Evolutionary conservation across 2,329 filamentous ascomycete genomes (phyloP).

Genomic region (Claviceps fusiformis): DNA sequence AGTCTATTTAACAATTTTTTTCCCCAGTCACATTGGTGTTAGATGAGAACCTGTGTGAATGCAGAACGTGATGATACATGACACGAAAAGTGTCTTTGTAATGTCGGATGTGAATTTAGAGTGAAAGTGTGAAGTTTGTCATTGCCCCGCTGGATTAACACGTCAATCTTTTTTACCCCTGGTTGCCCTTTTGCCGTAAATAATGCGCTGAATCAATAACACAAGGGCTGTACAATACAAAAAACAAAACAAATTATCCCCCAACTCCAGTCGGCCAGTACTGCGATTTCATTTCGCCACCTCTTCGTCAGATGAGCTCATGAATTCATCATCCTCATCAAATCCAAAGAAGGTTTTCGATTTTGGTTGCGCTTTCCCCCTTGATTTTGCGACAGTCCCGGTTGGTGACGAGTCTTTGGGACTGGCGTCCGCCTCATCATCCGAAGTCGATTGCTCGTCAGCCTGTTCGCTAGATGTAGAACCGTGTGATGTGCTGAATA

Average conservation of each 20-base stretch:
- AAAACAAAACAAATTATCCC: not conserved
- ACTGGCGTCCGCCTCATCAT: constrained; percentile 25
- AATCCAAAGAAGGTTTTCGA: constrained; percentile 55
- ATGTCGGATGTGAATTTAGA: not conserved
- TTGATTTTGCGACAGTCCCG: constrained; percentile 25
- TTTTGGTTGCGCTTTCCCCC: constrained; percentile 24
- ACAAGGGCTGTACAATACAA: not conserved
- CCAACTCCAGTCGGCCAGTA: not conserved
- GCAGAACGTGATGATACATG: constrained; percentile 1
- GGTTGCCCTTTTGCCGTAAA: not conserved
- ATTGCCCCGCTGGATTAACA: not conserved
- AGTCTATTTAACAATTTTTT: constrained; percentile 4
- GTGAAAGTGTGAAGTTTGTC: not conserved
- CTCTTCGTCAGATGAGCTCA: constrained; percentile 53
- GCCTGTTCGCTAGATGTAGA: constrained; percentile 26
- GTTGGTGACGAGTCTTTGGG: constrained; percentile 37
- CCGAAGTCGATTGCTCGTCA: constrained; percentile 15
- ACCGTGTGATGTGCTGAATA: constrained; percentile 37
- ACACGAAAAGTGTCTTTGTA: not conserved
- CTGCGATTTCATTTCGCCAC: constrained; percentile 10
- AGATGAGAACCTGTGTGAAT: constrained; percentile 6
- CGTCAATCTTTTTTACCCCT: not conserved
- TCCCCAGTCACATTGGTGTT: constrained; percentile 4
- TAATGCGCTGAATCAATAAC: not conserved
- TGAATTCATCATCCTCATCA: constrained; percentile 65